Evolutionary conservation across 2,329 filamentous ascomycete species (phyloP), one percentile per base, ranked within the genome.

Genomic region (Colletotrichum agaves): DNA sequence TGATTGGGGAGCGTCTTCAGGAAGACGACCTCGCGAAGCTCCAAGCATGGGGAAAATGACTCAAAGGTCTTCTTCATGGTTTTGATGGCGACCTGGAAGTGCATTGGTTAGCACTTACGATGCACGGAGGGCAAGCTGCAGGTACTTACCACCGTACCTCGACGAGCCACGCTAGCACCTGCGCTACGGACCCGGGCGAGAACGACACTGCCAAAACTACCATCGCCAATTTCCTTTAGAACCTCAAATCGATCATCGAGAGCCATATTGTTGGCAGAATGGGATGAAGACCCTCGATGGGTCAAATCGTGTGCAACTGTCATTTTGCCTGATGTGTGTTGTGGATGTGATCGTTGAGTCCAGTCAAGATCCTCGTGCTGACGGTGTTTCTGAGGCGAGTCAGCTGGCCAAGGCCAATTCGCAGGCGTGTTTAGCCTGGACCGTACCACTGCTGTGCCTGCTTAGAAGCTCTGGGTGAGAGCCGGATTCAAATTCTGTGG

Each of bases 41-140:
- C 96, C 71, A 98, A 82, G 78, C 96, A 99, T 59, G 94, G 92
- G 15, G 88, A 83, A 76, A 98, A 94, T 2, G 93, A 97, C 74
- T 98, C 94, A 75, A 98, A 99, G 0, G 92, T 94, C 88, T 99
- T 99, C 87, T 99, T 99, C 96, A 99, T 99, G 5, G 96, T 98
- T 83, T 99, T 99, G 82, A 99, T 98, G 47, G 96, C 96, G 75
- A 99, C 92, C 96, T 98, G 62, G 46, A 64, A 61, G 63, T 63
- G 41, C 13, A 23, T 12, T 19, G 12, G 53, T 70, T 53, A 70
- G 46, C 35, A 37, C 21, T 13, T 53, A 35, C 53, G 33, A 35
- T 61, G 53, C 41, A 58, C 49, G 33, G 21, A 46, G 60, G 44
- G 46, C 44, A 27, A 52, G 35, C 33, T 43, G 43, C 47, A 63